Percentiles rank a stretch among this genome's conserved stretches.
phyloP scores from a whole-genome alignment of 2,329 filamentous ascomycete species.

The Aspergillus glaucus region DNA sequence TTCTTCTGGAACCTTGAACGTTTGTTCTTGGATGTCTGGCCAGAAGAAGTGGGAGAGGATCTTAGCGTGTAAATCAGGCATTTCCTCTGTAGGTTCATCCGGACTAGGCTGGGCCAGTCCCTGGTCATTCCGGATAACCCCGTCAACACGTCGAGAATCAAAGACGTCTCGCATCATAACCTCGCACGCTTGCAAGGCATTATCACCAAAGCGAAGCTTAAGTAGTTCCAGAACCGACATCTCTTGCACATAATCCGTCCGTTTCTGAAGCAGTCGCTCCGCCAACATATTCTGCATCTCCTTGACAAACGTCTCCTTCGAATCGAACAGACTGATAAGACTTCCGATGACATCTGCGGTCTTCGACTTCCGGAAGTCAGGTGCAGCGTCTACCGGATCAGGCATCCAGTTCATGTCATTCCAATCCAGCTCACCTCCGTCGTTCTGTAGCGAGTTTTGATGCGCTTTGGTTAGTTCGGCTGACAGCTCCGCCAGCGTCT shows the following conservation, averaged over 20 bases:
- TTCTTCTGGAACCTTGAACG: conserved; percentile 41
- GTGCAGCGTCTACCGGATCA: conserved; percentile 85
- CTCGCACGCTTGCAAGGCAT: conserved; percentile 82
- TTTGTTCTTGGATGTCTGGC: conserved; percentile 64
- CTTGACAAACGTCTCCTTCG: conserved; percentile 86
- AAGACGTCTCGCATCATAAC: conserved; percentile 95
- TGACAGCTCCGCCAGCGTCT: conserved; percentile 48
- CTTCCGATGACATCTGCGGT: conserved; percentile 88
- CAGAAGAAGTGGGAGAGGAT: conserved; percentile 91
- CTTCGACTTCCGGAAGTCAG: conserved; percentile 84
- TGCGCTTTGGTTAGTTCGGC: conserved; percentile 44
- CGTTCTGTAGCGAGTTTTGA: conserved; percentile 38
- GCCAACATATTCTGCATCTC: conserved; percentile 88
- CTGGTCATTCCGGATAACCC: conserved; percentile 54
- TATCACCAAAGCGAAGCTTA: conserved; percentile 81
- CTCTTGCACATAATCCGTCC: conserved; percentile 68
- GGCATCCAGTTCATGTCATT: conserved; percentile 90
- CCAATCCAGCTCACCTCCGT: conserved; percentile 72
- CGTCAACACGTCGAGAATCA: conserved; percentile 71
- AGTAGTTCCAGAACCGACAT: conserved; percentile 77
- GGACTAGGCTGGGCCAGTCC: conserved; percentile 26
- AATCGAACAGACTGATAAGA: conserved; percentile 79
- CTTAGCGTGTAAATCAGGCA: conserved; percentile 62
- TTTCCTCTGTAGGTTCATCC: conserved; percentile 16
- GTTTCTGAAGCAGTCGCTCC: conserved; percentile 64